Percentiles rank a stretch among this genome's conserved stretches.
phyloP scores from a whole-genome alignment of 768 basidiomycete genomes.

The Gloeopeniophorella convolvens region DNA sequence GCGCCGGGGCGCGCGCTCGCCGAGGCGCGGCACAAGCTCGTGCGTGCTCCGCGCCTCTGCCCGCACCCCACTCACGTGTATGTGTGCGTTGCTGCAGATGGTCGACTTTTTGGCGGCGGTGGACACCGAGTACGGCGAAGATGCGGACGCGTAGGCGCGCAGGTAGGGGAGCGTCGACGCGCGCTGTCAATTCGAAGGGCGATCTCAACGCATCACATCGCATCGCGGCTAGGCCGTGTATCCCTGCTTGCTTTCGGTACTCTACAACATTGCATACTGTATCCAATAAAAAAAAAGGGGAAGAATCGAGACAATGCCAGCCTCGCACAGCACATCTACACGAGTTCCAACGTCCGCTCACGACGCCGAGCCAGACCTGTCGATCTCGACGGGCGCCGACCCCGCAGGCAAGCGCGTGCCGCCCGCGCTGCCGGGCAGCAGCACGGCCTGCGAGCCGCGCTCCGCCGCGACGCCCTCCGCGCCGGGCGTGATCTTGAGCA shows the following conservation, averaged over 20 bases:
- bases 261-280: conserved; percentile 14
- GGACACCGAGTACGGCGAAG: conserved; percentile 42
- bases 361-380: not conserved
- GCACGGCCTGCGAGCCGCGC: conserved; percentile 30
- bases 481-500: conserved; percentile 46
- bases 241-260: not conserved
- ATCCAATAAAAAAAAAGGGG: too few species aligned
- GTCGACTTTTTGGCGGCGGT: conserved; percentile 54
- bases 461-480: conserved; percentile 18
- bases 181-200: too few species aligned
- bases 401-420: conserved; percentile 20
- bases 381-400: not conserved
- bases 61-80: not conserved
- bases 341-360: not conserved
- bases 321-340: not conserved
- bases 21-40: conserved; percentile 63
- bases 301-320: not conserved
- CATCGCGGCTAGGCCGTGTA: too few species aligned
- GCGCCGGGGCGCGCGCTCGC: conserved; percentile 61
- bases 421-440: conserved; percentile 23
- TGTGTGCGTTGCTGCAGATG: conserved; percentile 37
- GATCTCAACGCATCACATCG: too few species aligned
- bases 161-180: not conserved
- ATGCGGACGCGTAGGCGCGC: not conserved
- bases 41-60: conserved; percentile 29